Evolutionary conservation across 495 filamentous ascomycete species (phyloP), one percentile per base, ranked within the genome.

Genomic region (Xylona heveae): DNA sequence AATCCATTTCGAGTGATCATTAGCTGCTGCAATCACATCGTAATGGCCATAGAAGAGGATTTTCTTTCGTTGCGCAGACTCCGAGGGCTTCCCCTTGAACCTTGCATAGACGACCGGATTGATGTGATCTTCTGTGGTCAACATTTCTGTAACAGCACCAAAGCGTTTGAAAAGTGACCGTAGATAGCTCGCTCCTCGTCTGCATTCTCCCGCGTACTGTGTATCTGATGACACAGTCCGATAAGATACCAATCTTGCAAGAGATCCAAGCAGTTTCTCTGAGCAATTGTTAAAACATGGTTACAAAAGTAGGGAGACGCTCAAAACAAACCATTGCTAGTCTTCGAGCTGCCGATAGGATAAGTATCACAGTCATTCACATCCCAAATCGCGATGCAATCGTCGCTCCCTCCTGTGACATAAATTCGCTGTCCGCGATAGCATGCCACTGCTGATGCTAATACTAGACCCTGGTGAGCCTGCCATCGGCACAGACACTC

Each of bases 1-100:
- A 32, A 68, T 69, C 88, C 88, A 95, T 38, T 77, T 78, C 19
- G 59, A 62, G 25, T 64, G 64, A 33, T 75, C 72, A 20, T 74
- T 70, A 34, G 90, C 79, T 0, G 90, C 88, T 13, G 78, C 66
- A n/a, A 97, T 83, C n/a, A 97, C 81, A 38, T 97, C 88, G 52
- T 97, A 97, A 42, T 97, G 88, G 3, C 90, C 90, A 48, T 97
- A 97, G 50, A 97, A 97, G 9, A 97, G 58, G 21, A 94, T 76
- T 0, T 77, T 83, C 53, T 84, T 92, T 15, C 81, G 65, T 17
- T 62, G 56, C 9, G 50, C 52, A 0, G 53, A 44, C 2, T 62
- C 61, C 15, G 58, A 46, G 4, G 50, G 65, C 45, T 65, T 80
- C 15, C 78, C 80, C 30, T 66, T 62, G 48, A 97, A 97, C 35